Evolutionary conservation across 164 flowering plant species (phyloP), one percentile per base, ranked within the genome.

Genomic region (Santalum album): DNA sequence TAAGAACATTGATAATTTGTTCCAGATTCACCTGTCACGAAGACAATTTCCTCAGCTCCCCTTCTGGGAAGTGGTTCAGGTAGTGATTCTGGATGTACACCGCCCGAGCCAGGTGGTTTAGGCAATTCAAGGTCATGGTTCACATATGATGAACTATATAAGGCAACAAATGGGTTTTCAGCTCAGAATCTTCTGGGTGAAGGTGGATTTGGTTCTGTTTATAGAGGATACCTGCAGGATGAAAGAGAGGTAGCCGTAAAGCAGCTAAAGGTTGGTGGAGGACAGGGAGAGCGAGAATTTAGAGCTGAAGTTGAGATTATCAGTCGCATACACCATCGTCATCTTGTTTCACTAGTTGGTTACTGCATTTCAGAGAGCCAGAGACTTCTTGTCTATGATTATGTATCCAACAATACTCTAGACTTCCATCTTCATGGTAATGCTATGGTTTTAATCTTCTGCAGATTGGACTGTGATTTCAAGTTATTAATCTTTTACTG

Each of bases 341-440:
- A 87, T 75, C 69, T 87, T 83, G 95, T 90, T 65, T 87, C 97
- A 20, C 77, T 90, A 7, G 94, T 84, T 27, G 97, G 97, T 1
- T 90, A 84, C 66, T 90, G 97, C 79, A 79, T 87, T 48, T 72
- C 74, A 39, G 88, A 81, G 16, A 67, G 59, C 54, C 72, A 57
- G 59, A 84, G 94, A 62, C 65, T 90, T 74, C 95, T 88, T 25
- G 75, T 88, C 18, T 88, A 82, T 63, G 91, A 86, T 36, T 88
- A 72, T 71, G 82, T 88, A 23, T 80, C 97, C 10, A 87, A 90
- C 64, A 76, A 84, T 47, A 83, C 78, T 20, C 95, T 90, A 42
- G 64, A 87, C 65, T 83, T 71, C 67, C 95, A 90, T 78, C 95
- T 90, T 49, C 97, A 90, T 57, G 95, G 97, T 90, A 80, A 70